A percentile compares a stretch with the other conserved stretches of the same genome.
Conservation (phyloP, 768 basidiomycete species). For the Cystofilobasidium capitatum region DNA sequence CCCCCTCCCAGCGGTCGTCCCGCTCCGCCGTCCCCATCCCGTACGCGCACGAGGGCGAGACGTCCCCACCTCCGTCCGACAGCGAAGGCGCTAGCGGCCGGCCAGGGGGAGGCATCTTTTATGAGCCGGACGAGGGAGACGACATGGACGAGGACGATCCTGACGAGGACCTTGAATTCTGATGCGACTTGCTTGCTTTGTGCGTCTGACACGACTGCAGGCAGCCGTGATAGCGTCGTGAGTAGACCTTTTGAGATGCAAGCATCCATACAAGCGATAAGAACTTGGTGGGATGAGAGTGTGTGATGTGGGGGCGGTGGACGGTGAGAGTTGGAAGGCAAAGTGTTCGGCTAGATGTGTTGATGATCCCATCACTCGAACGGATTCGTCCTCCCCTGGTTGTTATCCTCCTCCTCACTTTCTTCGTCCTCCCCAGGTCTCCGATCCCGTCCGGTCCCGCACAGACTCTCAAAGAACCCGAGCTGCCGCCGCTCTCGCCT, state of each 20-base stretch:
- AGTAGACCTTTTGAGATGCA: too few species aligned
- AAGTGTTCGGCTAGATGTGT: too few species aligned
- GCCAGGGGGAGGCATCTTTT: slow-evolving; percentile 49
- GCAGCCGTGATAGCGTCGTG: too few species aligned
- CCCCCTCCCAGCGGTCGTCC: slow-evolving; percentile 66
- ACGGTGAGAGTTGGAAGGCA: too few species aligned
- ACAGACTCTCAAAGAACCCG: neutral
- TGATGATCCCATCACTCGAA: too few species aligned
- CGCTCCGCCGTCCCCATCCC: slow-evolving; percentile 77
- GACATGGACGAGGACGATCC: slow-evolving; percentile 94
- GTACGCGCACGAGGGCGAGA: slow-evolving; percentile 72
- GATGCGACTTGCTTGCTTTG: neutral
- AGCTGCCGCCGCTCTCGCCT: neutral
- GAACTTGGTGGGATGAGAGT: too few species aligned
- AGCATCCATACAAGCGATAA: too few species aligned
- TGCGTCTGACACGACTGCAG: too few species aligned
- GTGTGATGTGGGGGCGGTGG: too few species aligned
- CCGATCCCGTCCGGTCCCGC: neutral
- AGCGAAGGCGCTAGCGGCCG: slow-evolving; percentile 7
- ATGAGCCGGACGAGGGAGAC: slow-evolving; percentile 87
- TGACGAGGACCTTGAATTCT: slow-evolving; percentile 73
- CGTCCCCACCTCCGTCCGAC: slow-evolving; percentile 6
- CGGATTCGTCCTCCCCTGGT: neutral
- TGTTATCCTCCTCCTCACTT: neutral
- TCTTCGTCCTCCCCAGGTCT: neutral